Base-by-base conservation (phyloP, 768 basidiomycete genomes). In the Obba rivulosa region DNA sequence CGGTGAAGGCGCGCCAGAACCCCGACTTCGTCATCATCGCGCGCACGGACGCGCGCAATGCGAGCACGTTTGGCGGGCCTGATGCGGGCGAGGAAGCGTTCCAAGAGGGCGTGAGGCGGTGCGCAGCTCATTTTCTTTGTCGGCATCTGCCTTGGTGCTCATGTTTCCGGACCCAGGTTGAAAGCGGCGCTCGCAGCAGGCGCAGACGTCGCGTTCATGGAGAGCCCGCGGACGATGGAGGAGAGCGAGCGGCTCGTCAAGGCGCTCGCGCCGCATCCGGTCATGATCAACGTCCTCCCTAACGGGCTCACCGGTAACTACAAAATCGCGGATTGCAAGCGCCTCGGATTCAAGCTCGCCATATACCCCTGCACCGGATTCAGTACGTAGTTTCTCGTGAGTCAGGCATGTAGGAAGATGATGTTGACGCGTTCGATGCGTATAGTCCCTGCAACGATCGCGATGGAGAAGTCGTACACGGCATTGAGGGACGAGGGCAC, bases 311-410 rank as follows among this genome's bases (percentile, higher is more conserved):
- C 60, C 4, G 60, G 58, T 9, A 61, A 61, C 43, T 54, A 57
- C 40, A 57, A 48, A 18, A 44, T 50, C 4, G 40, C 54, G n/a
- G 60, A 61, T 37, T 59, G 57, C 49, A 58, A 50, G 37, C 52
- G 55, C 16, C 54, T 61, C 41, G 60, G 60, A 9, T 61, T 61
- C 52, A 59, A 57, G 48, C 51, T 59, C 9, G 55, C 54, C 4
- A 59, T 61, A n/a, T 61, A 54, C 36, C 60, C 60, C 10, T 59
- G 60, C 47, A 61, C 60, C 2, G 60, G 60, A 10, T 61, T 61
- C 51, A 59, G 53, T 54, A n/a, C 22, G 52, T 50, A 10, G 23
- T 37, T 36, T 1, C 2, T n/a, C 16, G 2, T 14, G 17, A 2
- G 34, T 35, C 11, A 9, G 18, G 20, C 10, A 8, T 40, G 18